Base-by-base conservation (phyloP, 164 flowering plant genomes). In the Umbellularia californica region DNA sequence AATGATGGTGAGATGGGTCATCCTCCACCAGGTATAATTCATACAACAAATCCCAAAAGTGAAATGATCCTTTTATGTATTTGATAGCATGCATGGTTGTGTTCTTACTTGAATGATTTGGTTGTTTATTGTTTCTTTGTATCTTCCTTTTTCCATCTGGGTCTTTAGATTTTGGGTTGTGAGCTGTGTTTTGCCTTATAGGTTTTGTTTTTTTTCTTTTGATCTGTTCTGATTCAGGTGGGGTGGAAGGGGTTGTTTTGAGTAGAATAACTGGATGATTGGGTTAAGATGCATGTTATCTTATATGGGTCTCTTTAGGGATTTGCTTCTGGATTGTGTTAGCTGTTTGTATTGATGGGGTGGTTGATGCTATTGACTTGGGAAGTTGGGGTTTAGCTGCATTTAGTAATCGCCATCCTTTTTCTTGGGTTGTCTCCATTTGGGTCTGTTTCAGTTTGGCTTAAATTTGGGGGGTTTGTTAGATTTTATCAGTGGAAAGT, bases 1-100 rank as follows among this genome's bases (percentile, higher is more conserved):
- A 2, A 0, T 9, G 2, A 1, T 50, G 86, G 87, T 84, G 90
- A 81, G 90, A 87, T 85, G 87, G 27, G 14, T 14, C 77, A 83
- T 73, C 78, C 89, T 71, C 33, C 81, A 70, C 79, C 82, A 79
- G 92, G 89, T 89, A 80, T 35, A 41, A 41, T 41, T 41, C 47
- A 41, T 41, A 41, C 47, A 41, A 41, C 47, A 41, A 41, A 5
- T 9, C 1, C 47, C 11, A 6, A 41, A 25, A 33, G 22, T 47
- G 35, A 33, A 30, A 76, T 22, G 55, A 17, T 50, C 55, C 50
- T 28, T 28, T 24, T 14, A 25, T 22, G 22, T 58, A 27, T 9
- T 58, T 19, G 20, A n/a, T 7, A 50, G 3, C 9, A 23, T 41
- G 47, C 9, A 5, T 41, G 47, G 33, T 60, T 14, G 12, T 35